phyloP scores from a whole-genome alignment of 169 alveolate species.

The Cyclospora cayetanensis region DNA sequence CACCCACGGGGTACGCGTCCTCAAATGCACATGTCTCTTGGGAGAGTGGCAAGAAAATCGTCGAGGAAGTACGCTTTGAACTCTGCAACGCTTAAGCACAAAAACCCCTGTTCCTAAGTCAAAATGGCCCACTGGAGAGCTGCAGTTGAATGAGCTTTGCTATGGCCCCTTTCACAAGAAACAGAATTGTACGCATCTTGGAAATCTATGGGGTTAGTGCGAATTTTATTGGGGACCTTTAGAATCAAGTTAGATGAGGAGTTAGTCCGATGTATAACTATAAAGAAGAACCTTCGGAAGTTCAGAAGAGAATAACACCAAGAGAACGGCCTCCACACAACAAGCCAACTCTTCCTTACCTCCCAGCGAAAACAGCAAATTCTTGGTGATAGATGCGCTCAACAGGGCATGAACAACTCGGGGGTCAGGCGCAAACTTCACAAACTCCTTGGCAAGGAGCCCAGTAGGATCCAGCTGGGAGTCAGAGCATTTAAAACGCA shows the following conservation, averaged over 20 bases:
- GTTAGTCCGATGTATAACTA: no score
- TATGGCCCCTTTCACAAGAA: no score
- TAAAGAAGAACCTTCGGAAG: neutral
- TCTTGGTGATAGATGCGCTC: neutral
- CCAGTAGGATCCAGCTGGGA: conserved; percentile 3
- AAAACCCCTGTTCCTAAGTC: no score
- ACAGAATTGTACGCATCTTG: no score
- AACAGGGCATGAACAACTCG: neutral
- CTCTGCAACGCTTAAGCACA: neutral
- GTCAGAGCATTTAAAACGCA: no score
- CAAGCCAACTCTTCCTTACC: neutral
- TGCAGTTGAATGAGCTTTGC: no score
- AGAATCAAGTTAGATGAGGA: no score
- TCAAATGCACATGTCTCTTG: neutral
- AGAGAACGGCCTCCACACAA: neutral
- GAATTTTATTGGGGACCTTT: no score
- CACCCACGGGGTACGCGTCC: no score
- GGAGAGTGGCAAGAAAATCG: neutral
- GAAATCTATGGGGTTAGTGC: no score
- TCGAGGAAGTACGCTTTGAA: neutral
- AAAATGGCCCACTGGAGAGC: no score
- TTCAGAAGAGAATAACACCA: no score
- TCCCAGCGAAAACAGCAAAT: neutral
- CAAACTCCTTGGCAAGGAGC: neutral
- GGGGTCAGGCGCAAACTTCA: neutral